phyloP scores from a whole-genome alignment of 2,329 filamentous ascomycete species.

The Botryosphaeria dothidea region DNA sequence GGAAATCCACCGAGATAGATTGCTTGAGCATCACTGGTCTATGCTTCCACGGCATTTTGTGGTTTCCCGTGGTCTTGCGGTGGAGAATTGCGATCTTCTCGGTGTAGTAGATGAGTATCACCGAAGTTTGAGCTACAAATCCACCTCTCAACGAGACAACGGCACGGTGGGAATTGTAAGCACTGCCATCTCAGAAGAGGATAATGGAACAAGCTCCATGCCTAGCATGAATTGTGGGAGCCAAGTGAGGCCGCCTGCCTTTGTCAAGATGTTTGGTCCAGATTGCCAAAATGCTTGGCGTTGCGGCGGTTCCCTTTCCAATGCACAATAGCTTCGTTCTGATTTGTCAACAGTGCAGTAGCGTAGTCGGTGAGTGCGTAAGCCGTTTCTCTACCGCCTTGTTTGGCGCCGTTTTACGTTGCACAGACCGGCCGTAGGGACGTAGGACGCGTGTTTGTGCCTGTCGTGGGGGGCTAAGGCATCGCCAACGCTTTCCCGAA shows the following conservation, averaged over 20 bases:
- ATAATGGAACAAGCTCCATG: neutral
- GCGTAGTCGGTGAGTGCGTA: conserved; percentile 12
- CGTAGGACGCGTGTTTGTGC: neutral
- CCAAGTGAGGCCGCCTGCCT: neutral
- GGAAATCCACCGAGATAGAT: neutral
- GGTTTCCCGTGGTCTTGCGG: too few species aligned
- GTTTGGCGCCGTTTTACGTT: neutral
- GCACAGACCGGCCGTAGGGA: neutral
- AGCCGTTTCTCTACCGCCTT: neutral
- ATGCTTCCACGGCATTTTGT: neutral
- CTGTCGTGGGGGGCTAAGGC: neutral
- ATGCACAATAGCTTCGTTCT: neutral
- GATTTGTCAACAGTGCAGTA: neutral
- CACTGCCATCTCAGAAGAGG: too few species aligned
- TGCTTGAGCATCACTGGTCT: neutral
- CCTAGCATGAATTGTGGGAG: neutral
- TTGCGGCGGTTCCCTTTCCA: neutral
- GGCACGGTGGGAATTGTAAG: too few species aligned
- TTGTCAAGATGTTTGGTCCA: neutral
- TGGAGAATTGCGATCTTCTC: too few species aligned
- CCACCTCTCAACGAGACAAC: too few species aligned
- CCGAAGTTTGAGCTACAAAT: too few species aligned
- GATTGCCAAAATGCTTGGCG: neutral
- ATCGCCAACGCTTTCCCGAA: neutral
- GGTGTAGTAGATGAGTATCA: too few species aligned